Evolutionary conservation across 805 yeast species (phyloP), one percentile per base, ranked within the genome.

Genomic region (Saccharomycopsis lassenensis): DNA sequence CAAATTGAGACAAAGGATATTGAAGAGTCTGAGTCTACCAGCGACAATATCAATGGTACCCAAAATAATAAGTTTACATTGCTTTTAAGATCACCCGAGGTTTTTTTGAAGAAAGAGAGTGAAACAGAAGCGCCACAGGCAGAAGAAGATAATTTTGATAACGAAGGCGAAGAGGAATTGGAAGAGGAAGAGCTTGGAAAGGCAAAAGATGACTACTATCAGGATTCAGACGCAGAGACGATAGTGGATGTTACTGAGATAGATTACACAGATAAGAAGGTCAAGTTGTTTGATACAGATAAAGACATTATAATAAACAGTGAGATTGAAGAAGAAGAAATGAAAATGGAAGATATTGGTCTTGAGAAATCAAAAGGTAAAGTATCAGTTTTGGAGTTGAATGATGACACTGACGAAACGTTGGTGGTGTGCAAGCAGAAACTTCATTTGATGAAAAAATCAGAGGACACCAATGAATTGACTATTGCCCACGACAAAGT

Each of bases 31-130:
- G 24, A 12, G n/a, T n/a, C n/a, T n/a, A n/a, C n/a, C n/a, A n/a
- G n/a, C n/a, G n/a, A n/a, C n/a, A n/a, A n/a, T n/a, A n/a, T n/a
- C n/a, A 5, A n/a, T 25, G 6, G 33, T 25, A 20, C 14, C 18
- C 10, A 25, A 4, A 15, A 6, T 20, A 17, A 15, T 10, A 37
- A 37, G 18, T 38, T 31, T 28, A 41, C 44, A 20, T 27, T 41
- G 14, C 25, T 37, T 5, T 27, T 41, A 15, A 23, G 44, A 24
- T 31, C 44, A n/a, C 41, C 44, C 5, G 44, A 41, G 8, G 24
- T 41, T 14, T 29, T 39, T 19, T 24, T 22, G 6, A 15, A 31
- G 16, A 22, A 30, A 14, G 11, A n/a, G 11, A 12, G 7, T 7
- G 14, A 26, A n/a, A 10, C 7, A 11, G 29, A 26, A 26, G 29